Evolutionary conservation across 768 basidiomycete species (phyloP), one percentile per base, ranked within the genome.

Genomic region (Sporobolomyces roseus): DNA sequence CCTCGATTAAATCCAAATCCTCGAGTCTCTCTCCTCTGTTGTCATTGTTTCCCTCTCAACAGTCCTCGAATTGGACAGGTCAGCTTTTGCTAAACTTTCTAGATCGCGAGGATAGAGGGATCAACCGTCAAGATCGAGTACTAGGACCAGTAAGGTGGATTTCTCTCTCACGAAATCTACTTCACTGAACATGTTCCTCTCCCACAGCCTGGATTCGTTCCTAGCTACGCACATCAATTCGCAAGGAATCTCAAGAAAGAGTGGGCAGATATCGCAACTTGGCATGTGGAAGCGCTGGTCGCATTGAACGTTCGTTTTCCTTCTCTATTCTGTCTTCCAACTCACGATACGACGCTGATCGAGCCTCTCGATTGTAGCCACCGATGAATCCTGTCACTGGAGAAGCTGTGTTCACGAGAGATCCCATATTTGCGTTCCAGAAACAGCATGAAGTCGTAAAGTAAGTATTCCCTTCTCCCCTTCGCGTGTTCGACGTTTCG

Each of bases 371-470:
- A 38, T 36, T n/a, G 9, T 45, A 61, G 62, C 61, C 62, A 2
- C 21, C 35, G 7, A 27, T 19, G 5, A 19, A 69, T 43, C 43
- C 21, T 9, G 2, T 6, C 23, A 49, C 43, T 16, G 13, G 19
- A 0, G 33, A 29, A 51, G 21, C n/a, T 1, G 4, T 12, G 12
- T 3, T 50, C 54, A 23, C 30, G 3, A 29, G 2, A 7, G 64
- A 69, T 25, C 33, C 56, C 3, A 25, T 69, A 27, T 14, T 27
- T 3, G 71, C 65, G 1, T 68, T 60, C 46, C 17, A 53, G 41
- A 63, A 55, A 38, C 67, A 69, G 43, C 71, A 73, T 51, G 61
- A 69, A 35, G 8, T 66, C 23, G 61, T 66, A 51, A 68, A 61
- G 67, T 68, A 4, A 33, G 71, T 65, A 45, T n/a, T 14, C 35